Evolutionary conservation across 331 rosid species (phyloP).

Genomic region (Erythrophleum ivorense): DNA sequence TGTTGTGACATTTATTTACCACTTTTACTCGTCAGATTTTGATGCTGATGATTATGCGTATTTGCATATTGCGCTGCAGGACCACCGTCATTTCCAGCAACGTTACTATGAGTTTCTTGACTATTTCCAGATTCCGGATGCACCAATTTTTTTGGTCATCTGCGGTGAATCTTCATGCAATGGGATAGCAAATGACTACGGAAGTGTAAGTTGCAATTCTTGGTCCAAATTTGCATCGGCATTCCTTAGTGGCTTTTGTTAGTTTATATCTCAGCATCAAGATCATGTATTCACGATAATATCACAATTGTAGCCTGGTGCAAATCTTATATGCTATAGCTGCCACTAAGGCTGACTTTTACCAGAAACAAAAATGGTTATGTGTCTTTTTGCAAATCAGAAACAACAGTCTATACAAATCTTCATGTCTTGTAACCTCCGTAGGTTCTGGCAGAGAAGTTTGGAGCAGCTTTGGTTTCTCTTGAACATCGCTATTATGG

Average conservation of each 20-base stretch:
- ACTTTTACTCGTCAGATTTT: constrained; percentile 40
- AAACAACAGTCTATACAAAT: constrained; percentile 30
- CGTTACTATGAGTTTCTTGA: constrained; percentile 92
- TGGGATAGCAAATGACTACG: constrained; percentile 84
- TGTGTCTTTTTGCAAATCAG: constrained; percentile 15
- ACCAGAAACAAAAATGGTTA: constrained; percentile 23
- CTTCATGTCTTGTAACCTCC: constrained; percentile 24
- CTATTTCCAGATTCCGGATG: constrained; percentile 71
- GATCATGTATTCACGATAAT: constrained; percentile 11
- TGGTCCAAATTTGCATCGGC: constrained; percentile 25
- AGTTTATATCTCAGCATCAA: constrained; percentile 29
- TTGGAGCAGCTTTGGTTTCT: constrained; percentile 92
- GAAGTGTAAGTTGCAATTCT: constrained; percentile 54
- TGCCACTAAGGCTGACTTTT: constrained; percentile 8
- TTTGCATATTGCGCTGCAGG: constrained; percentile 56
- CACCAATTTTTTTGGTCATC: constrained; percentile 75
- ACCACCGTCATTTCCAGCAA: constrained; percentile 73
- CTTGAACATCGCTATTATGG: constrained; percentile 99
- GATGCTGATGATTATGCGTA: constrained; percentile 21
- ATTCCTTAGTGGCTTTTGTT: constrained; percentile 24
- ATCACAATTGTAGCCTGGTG: constrained; percentile 19
- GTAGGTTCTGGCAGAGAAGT: constrained; percentile 92
- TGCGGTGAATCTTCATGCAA: constrained; percentile 78
- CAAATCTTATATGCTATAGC: constrained; percentile 7
- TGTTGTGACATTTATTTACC: background rate